These are phyloP conservation scores for Linum usitatissimum DNA, from an alignment of 345 rosid genomes.

Conservation along the genomic window DNA sequence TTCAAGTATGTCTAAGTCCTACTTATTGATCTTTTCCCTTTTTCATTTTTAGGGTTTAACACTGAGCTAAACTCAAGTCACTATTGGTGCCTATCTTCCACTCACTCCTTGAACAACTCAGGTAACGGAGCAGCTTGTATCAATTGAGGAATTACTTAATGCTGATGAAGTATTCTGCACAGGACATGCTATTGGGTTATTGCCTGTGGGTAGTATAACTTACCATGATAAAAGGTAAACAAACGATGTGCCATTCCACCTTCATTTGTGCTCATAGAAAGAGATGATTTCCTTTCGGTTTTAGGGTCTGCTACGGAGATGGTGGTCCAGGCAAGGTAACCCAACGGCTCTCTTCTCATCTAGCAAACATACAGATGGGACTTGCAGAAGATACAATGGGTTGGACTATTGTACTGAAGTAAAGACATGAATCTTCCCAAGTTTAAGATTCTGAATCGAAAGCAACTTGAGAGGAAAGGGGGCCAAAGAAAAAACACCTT, in stretches of 20 bases:
- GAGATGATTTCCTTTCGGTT: neutral
- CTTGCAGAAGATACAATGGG: too few relatives aligned
- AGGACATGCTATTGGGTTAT: slow-evolving; percentile 17
- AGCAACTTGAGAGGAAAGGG: neutral
- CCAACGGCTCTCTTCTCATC: slow-evolving; percentile 16
- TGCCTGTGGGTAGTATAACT: slow-evolving; percentile 23
- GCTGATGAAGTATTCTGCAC: slow-evolving; percentile 29
- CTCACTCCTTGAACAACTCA: slow-evolving; percentile 9
- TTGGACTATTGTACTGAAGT: slow-evolving; percentile 20
- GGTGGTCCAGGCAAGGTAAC: slow-evolving; percentile 13
- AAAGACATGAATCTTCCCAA: neutral
- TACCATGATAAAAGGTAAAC: slow-evolving; percentile 20
- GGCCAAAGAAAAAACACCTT: neutral
- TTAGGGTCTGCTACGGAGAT: slow-evolving; percentile 20
- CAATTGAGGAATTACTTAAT: slow-evolving; percentile 23
- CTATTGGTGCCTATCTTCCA: neutral
- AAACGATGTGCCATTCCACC: neutral
- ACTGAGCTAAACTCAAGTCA: neutral
- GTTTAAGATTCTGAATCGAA: neutral
- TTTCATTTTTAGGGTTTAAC: neutral
- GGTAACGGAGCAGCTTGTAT: slow-evolving; percentile 24
- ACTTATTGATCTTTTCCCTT: neutral
- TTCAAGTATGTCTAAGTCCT: slow-evolving; percentile 16
- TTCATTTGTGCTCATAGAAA: neutral
- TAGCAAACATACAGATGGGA: slow-evolving; percentile 20